Evolutionary conservation across 192 early-diverging fungal genomes (phyloP).

Genomic region (Linnemannia hyalina): DNA sequence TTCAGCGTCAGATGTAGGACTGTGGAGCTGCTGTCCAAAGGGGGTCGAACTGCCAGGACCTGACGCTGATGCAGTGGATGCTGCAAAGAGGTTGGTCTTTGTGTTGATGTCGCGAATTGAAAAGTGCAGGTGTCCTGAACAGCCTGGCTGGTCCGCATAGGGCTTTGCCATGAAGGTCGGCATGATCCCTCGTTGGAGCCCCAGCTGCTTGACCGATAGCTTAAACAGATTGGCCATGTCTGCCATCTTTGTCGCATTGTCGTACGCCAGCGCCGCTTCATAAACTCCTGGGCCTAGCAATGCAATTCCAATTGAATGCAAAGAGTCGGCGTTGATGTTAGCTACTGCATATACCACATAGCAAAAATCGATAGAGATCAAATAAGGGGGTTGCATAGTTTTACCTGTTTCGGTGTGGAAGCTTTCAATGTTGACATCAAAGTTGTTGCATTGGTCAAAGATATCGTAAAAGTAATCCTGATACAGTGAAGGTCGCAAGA

Average conservation of each 20-base stretch:
- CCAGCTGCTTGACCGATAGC: constrained; percentile 79
- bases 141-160: constrained; percentile 76
- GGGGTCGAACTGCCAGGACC: background rate
- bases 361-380: background rate
- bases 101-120: constrained; percentile 63
- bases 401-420: constrained; percentile 85
- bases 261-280: constrained; percentile 82
- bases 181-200: constrained; percentile 75
- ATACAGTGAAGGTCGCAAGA: constrained; percentile 75
- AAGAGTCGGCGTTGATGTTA: background rate
- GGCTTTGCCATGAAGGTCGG: constrained; percentile 92
- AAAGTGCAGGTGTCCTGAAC: constrained; percentile 87
- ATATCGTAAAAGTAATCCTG: constrained; percentile 79
- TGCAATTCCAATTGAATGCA: background rate
- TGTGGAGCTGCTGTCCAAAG: constrained; percentile 14
- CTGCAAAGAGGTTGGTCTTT: constrained; percentile 69
- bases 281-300: constrained; percentile 79
- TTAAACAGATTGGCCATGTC: constrained; percentile 87
- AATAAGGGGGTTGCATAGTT: background rate
- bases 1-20: constrained; percentile 36
- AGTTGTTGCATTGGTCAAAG: constrained; percentile 70
- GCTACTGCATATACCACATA: background rate
- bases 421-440: constrained; percentile 77
- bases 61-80: constrained; percentile 11
- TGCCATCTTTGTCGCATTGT: constrained; percentile 68